Conservation (phyloP, 371 early-diverging fungal species). For the Coemansia sp. region DNA sequence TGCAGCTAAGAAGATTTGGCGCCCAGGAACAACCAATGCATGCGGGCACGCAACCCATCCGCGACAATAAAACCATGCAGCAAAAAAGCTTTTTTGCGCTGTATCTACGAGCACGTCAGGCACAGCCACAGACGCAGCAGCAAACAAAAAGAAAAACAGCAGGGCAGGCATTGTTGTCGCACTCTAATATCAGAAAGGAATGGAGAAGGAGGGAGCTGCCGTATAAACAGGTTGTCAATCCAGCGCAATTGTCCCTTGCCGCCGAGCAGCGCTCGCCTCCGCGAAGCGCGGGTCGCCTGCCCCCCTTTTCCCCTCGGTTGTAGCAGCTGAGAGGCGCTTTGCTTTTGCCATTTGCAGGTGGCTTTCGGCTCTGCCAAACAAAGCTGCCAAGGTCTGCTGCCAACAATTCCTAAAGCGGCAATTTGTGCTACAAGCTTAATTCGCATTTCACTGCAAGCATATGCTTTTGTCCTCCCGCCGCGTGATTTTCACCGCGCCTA, state of each 20-base stretch:
- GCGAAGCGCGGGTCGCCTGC: not conserved
- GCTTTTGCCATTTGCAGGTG: not conserved
- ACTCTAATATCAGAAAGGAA: conserved; percentile 19
- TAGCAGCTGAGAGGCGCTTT: not conserved
- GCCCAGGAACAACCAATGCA: conserved; percentile 6
- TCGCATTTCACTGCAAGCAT: conserved; percentile 2
- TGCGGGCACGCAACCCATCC: conserved; percentile 6
- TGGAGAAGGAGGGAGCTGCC: not conserved
- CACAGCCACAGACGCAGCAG: conserved; percentile 12
- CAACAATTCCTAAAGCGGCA: not conserved
- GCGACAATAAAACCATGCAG: conserved; percentile 17
- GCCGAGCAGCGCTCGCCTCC: not conserved
- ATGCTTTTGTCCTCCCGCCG: not conserved
- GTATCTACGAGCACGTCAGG: not conserved
- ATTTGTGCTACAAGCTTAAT: conserved; percentile 4
- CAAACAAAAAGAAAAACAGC: conserved; percentile 5
- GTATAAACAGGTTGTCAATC: conserved; percentile 20
- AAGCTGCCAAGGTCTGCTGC: not conserved
- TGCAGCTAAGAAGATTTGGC: conserved; percentile 1
- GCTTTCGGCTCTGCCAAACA: not conserved
- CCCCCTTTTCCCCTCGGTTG: not conserved
- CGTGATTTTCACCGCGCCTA: conserved; percentile 5
- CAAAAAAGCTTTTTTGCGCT: conserved; percentile 4
- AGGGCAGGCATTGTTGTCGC: conserved; percentile 6
- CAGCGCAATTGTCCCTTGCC: conserved; percentile 3